These are phyloP conservation scores for Syzygium aromaticum DNA, from an alignment of 345 rosid species.

Conservation along the genomic window DNA sequence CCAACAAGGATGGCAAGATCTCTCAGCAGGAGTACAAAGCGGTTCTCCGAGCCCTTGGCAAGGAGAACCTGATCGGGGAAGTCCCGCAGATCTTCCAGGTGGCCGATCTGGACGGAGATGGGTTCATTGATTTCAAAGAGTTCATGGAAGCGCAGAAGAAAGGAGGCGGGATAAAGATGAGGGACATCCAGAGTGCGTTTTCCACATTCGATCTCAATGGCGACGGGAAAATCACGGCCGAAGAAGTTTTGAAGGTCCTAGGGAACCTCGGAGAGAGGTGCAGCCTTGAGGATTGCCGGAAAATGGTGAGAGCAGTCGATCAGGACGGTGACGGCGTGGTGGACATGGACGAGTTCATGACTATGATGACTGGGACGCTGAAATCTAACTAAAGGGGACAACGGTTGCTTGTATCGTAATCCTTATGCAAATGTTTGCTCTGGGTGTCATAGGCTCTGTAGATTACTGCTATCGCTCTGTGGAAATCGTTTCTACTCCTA, in stretches of 20 bases:
- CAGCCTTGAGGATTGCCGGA: slow-evolving; percentile 58
- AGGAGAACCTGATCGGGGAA: slow-evolving; percentile 29
- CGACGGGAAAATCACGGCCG: slow-evolving; percentile 81
- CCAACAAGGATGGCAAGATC: slow-evolving; percentile 76
- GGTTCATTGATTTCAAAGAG: slow-evolving; percentile 76
- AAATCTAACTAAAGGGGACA: not conserved
- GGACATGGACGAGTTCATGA: slow-evolving; percentile 72
- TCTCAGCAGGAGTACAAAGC: slow-evolving; percentile 75
- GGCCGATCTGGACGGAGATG: slow-evolving; percentile 74
- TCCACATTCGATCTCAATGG: slow-evolving; percentile 53
- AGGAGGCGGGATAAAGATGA: slow-evolving; percentile 47
- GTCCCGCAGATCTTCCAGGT: slow-evolving; percentile 55
- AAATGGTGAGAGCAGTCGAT: slow-evolving; percentile 78
- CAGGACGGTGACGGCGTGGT: slow-evolving; percentile 65
- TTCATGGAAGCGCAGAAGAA: slow-evolving; percentile 55
- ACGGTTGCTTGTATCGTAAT: not conserved
- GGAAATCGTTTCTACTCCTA: not conserved
- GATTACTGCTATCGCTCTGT: not conserved
- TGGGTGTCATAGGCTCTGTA: not conserved
- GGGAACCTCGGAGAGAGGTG: slow-evolving; percentile 77
- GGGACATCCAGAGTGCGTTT: slow-evolving; percentile 57
- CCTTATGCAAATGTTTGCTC: not conserved
- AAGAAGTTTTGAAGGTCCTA: slow-evolving; percentile 55
- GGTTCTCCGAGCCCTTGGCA: slow-evolving; percentile 53
- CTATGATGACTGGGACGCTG: slow-evolving; percentile 57